Conservation (phyloP, 1,284 basidiomycete species). For the Sphaerobolus stellatus region DNA sequence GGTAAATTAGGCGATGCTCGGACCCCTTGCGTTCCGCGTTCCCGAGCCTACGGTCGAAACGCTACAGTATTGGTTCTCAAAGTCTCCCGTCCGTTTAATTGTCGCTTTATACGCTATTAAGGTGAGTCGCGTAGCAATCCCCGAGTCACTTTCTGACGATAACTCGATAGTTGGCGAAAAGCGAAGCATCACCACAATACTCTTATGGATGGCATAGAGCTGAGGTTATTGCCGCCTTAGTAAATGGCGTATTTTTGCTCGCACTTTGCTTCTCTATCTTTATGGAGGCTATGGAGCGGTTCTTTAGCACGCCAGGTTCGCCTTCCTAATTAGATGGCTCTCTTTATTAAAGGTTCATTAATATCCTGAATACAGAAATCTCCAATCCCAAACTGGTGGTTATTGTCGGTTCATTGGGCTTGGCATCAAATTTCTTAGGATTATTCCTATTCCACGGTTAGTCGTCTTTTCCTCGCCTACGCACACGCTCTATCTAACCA, state of each 20-base stretch:
- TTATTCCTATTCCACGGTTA: conserved; percentile 93
- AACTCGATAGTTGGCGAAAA: conserved; percentile 13
- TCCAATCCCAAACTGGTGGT: conserved; percentile 86
- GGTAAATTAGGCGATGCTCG: no score
- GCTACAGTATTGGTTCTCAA: no score
- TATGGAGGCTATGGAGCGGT: conserved; percentile 89
- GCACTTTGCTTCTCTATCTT: conserved; percentile 96
- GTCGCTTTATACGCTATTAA: conserved; percentile 98
- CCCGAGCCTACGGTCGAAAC: no score
- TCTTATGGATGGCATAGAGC: conserved; percentile 98
- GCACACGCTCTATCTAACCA: no score
- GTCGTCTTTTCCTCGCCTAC: conserved; percentile 23
- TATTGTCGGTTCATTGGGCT: conserved; percentile 85
- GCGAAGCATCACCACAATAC: conserved; percentile 53
- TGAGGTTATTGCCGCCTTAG: conserved; percentile 93
- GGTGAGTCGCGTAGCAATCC: conserved; percentile 38
- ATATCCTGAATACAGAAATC: conserved; percentile 64
- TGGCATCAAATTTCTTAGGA: conserved; percentile 91
- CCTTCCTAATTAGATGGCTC: conserved; percentile 14
- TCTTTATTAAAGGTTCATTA: no score
- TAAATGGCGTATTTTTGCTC: conserved; percentile 96
- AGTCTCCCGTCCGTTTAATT: no score
- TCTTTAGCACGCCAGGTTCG: conserved; percentile 81
- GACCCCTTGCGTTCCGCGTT: no score
- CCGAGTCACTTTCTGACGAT: conserved; percentile 4